Evolutionary conservation across 805 yeast genomes (phyloP).

Genomic region (Cyberlindnera americana): DNA sequence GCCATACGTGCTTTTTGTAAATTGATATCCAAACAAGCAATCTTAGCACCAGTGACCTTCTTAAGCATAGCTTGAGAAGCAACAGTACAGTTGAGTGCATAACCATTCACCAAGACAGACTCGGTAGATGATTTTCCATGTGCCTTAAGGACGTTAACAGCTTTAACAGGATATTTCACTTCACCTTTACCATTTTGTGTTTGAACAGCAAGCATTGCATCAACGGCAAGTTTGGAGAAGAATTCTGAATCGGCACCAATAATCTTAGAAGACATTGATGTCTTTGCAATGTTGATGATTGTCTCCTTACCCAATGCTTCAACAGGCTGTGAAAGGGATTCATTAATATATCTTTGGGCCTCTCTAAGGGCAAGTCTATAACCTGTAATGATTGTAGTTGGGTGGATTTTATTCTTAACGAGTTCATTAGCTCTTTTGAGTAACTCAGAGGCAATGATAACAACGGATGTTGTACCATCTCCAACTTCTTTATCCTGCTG

Average conservation of each 20-base stretch:
- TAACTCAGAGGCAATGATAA: slow-evolving; percentile 90
- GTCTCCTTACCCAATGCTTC: slow-evolving; percentile 74
- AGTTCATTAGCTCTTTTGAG: slow-evolving; percentile 90
- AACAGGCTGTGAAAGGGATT: slow-evolving; percentile 77
- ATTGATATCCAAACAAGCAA: slow-evolving; percentile 91
- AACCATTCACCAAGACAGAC: slow-evolving; percentile 84
- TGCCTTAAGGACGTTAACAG: slow-evolving; percentile 92
- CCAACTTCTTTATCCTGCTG: slow-evolving; percentile 99
- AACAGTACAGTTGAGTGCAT: slow-evolving; percentile 94
- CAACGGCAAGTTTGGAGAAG: slow-evolving; percentile 87
- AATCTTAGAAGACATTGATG: slow-evolving; percentile 95
- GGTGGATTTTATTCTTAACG: slow-evolving; percentile 91
- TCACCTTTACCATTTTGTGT: slow-evolving; percentile 88
- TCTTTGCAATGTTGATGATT: slow-evolving; percentile 86
- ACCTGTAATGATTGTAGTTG: slow-evolving; percentile 96
- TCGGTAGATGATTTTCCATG: slow-evolving; percentile 93
- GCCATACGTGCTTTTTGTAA: slow-evolving; percentile 97
- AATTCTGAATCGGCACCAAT: slow-evolving; percentile 93
- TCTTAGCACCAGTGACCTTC: slow-evolving; percentile 60
- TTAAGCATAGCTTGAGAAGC: slow-evolving; percentile 97
- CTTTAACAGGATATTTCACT: slow-evolving; percentile 90
- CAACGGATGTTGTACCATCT: slow-evolving; percentile 97
- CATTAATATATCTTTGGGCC: slow-evolving; percentile 78
- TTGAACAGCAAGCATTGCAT: slow-evolving; percentile 91
- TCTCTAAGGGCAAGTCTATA: slow-evolving; percentile 91